Base-by-base conservation (phyloP, 2,329 filamentous ascomycete genomes). In the Cordyceps tenuipes region DNA sequence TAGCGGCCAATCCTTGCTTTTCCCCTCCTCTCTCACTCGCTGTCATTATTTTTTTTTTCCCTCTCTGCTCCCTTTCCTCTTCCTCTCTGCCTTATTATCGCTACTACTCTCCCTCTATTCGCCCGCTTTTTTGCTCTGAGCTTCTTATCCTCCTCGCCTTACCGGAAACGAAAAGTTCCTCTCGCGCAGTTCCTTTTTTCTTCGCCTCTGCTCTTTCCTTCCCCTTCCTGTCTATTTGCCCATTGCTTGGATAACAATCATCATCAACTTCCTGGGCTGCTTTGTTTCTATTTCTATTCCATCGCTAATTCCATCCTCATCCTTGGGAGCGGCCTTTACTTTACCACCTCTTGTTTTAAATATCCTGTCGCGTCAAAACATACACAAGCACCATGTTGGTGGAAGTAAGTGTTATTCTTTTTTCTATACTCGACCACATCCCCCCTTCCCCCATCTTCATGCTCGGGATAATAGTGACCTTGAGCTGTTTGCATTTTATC, bases 331-430 rank as follows among this genome's bases (percentile, higher is more conserved):
- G 34, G n/a, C 15, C 19, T 49, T 44, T 59, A 26, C n/a, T 60
- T 47, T 39, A n/a, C 31, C 48, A 15, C 21, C 49, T 47, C 19
- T 48, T 60, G 23, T 29, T 31, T 54, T 36, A 41, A 49, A 29
- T 49, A 31, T 44, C 21, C 43, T 49, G 59, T 43, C 46, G 31
- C 44, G 41, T 36, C 51, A 61, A 46, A 13, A 56, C 34, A 41
- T 5, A 46, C 44, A 48, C 43, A 36, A 34, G 10, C 44, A 66
- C 64, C 58, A 72, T 73, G 71, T 68, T 73, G 70, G 70, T 72
- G 61, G 71, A 73, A 67, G 71, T 73, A 66, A 71, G 71, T 72
- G 21, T 61, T 58, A 41, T 46, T 59, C 49, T 41, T 61, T 57
- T 57, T 47, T 57, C 49, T 57, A 56, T 58, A 57, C 58, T 62